Evolutionary conservation across 2,329 filamentous ascomycete genomes (phyloP).

Genomic region (Monilinia laxa): DNA sequence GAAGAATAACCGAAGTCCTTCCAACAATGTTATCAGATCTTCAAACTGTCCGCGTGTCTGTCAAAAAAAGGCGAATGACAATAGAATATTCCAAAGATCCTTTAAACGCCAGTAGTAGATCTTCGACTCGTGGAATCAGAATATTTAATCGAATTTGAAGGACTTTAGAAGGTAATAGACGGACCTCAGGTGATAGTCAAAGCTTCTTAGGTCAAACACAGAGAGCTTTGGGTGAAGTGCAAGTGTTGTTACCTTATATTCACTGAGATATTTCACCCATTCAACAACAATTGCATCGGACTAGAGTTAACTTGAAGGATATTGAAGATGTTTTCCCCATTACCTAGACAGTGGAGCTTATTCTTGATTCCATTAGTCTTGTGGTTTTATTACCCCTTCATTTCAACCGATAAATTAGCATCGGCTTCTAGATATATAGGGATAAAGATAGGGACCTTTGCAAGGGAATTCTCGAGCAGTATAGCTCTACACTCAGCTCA

Average conservation of each 20-base stretch:
- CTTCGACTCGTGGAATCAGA: not conserved
- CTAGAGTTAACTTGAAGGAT: not conserved
- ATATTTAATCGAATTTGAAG: not conserved
- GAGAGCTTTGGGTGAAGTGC: not conserved
- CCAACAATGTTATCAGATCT: not conserved
- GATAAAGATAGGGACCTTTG: too few relatives aligned
- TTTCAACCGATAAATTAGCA: not conserved
- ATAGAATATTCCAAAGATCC: not conserved
- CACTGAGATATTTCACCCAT: not conserved
- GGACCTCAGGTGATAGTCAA: not conserved
- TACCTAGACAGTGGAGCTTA: not conserved
- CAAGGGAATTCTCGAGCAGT: not conserved
- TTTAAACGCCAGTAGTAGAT: not conserved
- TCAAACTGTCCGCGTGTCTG: not conserved
- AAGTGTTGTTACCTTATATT: not conserved
- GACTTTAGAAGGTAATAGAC: not conserved
- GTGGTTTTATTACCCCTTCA: not conserved
- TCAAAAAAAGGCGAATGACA: not conserved
- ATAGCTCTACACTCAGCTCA: not conserved
- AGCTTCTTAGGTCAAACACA: not conserved
- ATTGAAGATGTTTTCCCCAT: too few relatives aligned
- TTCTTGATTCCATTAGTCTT: not conserved
- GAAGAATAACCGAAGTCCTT: not conserved
- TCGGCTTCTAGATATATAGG: too few relatives aligned
- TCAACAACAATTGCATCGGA: not conserved